phyloP scores from a whole-genome alignment of 257 asterid species.

The Ilex aquifolium region DNA sequence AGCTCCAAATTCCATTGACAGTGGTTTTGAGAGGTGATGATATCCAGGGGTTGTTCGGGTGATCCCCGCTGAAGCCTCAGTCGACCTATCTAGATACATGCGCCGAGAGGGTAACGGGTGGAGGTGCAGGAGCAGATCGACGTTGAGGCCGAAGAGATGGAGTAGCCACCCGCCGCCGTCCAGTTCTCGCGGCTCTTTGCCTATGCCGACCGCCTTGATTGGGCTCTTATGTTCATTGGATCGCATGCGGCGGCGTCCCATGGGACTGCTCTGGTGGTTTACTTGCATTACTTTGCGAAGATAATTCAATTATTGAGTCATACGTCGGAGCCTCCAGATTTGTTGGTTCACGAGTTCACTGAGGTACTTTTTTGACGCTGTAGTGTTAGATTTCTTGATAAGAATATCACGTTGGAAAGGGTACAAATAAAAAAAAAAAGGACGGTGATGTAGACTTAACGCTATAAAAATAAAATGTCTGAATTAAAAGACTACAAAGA shows the following conservation, averaged over 20 bases:
- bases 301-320: conserved; percentile 60
- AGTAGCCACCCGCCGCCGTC: conserved; percentile 93
- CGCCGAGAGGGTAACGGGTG: no score
- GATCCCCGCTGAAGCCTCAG: conserved; percentile 99
- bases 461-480: no score
- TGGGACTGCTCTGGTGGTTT: conserved; percentile 93
- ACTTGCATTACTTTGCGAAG: conserved; percentile 92
- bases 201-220: conserved; percentile 83
- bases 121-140: no score
- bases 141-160: no score
- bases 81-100: no score
- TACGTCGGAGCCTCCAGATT: conserved; percentile 28
- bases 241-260: conserved; percentile 96
- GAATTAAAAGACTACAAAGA: no score
- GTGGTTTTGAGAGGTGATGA: conserved; percentile 59
- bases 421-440: no score
- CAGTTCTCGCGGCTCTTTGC: conserved; percentile 82
- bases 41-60: conserved; percentile 92
- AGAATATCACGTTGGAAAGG: no score
- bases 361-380: conserved; percentile 39
- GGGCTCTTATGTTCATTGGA: conserved; percentile 88
- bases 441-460: no score
- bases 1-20: conserved; percentile 17
- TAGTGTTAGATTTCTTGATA: no score
- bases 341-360: conserved; percentile 52